Conservation (phyloP, 148 eudicot species). For the Heliosperma pusillum region DNA sequence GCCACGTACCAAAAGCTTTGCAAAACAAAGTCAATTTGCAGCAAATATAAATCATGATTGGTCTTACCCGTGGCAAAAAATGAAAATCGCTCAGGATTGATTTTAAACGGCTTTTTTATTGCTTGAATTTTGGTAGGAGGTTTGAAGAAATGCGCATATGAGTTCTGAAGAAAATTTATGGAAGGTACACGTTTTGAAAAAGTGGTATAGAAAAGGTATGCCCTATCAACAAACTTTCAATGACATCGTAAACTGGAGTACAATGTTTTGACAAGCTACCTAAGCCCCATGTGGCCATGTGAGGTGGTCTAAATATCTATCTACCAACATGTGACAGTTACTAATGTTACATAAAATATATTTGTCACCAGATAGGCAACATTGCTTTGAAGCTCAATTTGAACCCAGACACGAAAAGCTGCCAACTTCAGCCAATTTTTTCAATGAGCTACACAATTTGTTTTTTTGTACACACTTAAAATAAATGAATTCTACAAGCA, state of each 20-base stretch:
- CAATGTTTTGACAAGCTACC: not conserved
- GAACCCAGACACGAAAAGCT: not conserved
- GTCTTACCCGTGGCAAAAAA: not conserved
- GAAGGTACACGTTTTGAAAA: not conserved
- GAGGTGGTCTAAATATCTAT: not conserved
- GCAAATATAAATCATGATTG: not conserved
- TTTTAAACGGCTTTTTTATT: no score
- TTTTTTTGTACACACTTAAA: slow-evolving; percentile 1
- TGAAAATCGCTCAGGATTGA: not conserved
- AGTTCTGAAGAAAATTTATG: no score
- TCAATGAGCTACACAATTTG: not conserved
- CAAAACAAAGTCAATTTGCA: no score
- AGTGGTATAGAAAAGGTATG: not conserved
- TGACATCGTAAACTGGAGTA: not conserved
- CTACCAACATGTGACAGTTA: not conserved
- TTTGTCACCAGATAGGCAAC: not conserved
- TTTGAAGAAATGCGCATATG: no score
- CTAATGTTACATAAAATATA: not conserved
- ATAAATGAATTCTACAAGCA: not conserved
- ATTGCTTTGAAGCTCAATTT: not conserved
- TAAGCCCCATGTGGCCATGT: not conserved
- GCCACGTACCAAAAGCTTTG: no score
- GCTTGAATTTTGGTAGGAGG: not conserved
- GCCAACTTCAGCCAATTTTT: not conserved
- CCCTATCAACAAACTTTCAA: not conserved